A percentile compares a stretch with the other conserved stretches of the same genome.
Evolutionary conservation across 2,329 filamentous ascomycete species (phyloP).

Genomic region (Penicillium psychrosexuale): DNA sequence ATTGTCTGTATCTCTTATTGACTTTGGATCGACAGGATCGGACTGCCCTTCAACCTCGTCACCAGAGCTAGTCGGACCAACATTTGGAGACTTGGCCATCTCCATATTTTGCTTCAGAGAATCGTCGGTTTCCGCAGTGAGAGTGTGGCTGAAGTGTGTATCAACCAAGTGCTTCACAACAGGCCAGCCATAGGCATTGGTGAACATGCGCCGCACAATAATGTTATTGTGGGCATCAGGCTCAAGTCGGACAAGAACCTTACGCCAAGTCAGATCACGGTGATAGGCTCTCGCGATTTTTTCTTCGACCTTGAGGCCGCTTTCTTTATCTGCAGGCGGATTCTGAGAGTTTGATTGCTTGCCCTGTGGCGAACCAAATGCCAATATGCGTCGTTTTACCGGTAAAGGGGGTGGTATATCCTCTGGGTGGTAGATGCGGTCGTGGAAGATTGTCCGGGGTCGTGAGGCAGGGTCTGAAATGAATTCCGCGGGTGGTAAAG

Average conservation of each 20-base stretch:
- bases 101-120: conserved; percentile 66
- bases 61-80: conserved; percentile 60
- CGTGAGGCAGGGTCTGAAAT: conserved; percentile 78
- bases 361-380: conserved; percentile 24
- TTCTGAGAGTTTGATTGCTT: conserved; percentile 17
- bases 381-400: conserved; percentile 42
- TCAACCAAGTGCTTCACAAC: conserved; percentile 93
- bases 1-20: background rate
- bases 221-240: conserved; percentile 99
- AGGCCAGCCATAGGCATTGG: conserved; percentile 96
- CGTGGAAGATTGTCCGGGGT: conserved; percentile 90
- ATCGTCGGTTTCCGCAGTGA: conserved; percentile 62
- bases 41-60: conserved; percentile 56
- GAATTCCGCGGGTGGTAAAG: conserved; percentile 75
- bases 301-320: conserved; percentile 83
- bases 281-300: conserved; percentile 98
- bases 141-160: conserved; percentile 82
- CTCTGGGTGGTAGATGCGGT: conserved; percentile 87
- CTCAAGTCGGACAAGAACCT: conserved; percentile 91
- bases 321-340: conserved; percentile 20
- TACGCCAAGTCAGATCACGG: conserved; percentile 86
- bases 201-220: conserved; percentile 91
- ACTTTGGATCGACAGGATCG: conserved; percentile 15
- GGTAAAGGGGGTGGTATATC: conserved; percentile 81
- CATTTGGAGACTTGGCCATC: conserved; percentile 60